A percentile compares a stretch with the other conserved stretches of the same genome.
phyloP scores from a whole-genome alignment of 495 filamentous ascomycete genomes.

The Aspergillus hancockii region DNA sequence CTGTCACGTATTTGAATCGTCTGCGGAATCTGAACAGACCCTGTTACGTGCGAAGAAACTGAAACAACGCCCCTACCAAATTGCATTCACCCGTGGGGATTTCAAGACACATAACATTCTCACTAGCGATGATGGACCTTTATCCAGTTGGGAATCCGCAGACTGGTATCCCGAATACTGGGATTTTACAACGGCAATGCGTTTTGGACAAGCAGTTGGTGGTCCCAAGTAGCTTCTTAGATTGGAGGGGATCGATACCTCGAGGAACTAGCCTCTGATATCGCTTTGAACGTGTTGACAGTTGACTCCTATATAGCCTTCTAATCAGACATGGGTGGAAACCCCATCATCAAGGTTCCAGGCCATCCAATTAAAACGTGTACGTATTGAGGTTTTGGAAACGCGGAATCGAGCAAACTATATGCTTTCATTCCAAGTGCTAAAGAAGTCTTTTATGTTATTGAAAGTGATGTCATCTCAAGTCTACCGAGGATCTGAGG shows the following conservation, averaged over 20 bases:
- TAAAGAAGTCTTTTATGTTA: too few relatives aligned
- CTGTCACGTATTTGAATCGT: constrained; percentile 15
- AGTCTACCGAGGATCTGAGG: too few relatives aligned
- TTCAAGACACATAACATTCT: constrained; percentile 51
- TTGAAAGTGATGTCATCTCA: too few relatives aligned
- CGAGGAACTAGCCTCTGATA: constrained; percentile 25
- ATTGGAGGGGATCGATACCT: constrained; percentile 27
- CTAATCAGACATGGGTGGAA: too few relatives aligned
- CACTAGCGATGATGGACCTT: constrained; percentile 38
- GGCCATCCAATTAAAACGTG: too few relatives aligned
- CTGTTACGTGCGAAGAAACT: constrained; percentile 22
- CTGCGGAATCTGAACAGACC: constrained; percentile 22
- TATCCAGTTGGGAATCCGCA: constrained; percentile 52
- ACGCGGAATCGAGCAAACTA: too few relatives aligned
- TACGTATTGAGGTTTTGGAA: too few relatives aligned
- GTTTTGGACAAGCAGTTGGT: constrained; percentile 29
- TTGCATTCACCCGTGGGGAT: constrained; percentile 52
- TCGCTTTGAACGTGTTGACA: constrained; percentile 27
- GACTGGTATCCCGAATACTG: constrained; percentile 58
- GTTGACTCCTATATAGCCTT: constrained; percentile 28
- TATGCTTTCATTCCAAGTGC: too few relatives aligned
- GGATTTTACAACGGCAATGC: constrained; percentile 48
- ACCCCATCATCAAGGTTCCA: too few relatives aligned
- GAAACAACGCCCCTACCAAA: constrained; percentile 16
- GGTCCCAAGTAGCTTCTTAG: constrained; percentile 28